Percentiles rank a stretch among this genome's conserved stretches.
Evolutionary conservation across 108 stramenopile genomes (phyloP).

Genomic region (Epithemia pelagica): DNA sequence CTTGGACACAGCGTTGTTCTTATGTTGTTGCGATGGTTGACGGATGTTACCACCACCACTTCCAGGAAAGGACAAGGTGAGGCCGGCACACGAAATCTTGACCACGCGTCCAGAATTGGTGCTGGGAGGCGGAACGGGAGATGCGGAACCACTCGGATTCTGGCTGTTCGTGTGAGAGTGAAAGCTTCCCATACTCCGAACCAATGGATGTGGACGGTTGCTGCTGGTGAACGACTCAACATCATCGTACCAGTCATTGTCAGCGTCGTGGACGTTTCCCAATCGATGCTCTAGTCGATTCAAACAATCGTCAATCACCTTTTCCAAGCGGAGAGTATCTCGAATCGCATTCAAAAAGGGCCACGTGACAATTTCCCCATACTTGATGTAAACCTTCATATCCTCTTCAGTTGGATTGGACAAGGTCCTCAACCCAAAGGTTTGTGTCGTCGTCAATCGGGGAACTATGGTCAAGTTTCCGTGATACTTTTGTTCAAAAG

Average conservation of each 20-base stretch:
- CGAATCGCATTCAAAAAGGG: slow-evolving; percentile 74
- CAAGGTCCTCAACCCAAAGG: slow-evolving; percentile 77
- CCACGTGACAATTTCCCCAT: slow-evolving; percentile 82
- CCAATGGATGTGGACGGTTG: too few relatives aligned
- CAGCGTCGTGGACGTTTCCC: neutral
- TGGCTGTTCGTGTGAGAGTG: too few relatives aligned
- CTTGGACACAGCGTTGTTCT: too few relatives aligned
- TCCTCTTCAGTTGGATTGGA: slow-evolving; percentile 72
- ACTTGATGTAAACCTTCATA: slow-evolving; percentile 80
- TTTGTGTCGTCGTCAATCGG: slow-evolving; percentile 73
- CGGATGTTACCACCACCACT: too few relatives aligned
- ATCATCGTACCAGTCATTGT: neutral
- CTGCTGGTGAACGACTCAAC: neutral
- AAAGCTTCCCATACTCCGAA: too few relatives aligned
- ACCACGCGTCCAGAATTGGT: too few relatives aligned
- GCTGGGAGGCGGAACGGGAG: too few relatives aligned
- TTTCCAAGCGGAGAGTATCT: slow-evolving; percentile 78
- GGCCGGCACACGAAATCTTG: too few relatives aligned
- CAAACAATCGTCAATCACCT: slow-evolving; percentile 60
- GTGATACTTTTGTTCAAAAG: slow-evolving; percentile 91
- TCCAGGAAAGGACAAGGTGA: too few relatives aligned
- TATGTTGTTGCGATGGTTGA: too few relatives aligned
- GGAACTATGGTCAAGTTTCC: slow-evolving; percentile 84
- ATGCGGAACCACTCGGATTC: too few relatives aligned
- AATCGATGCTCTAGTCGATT: slow-evolving; percentile 34